These are phyloP conservation scores for Mesotaenium endlicherianum DNA, from an alignment of 139 green algal genomes.

Conservation along the genomic window DNA sequence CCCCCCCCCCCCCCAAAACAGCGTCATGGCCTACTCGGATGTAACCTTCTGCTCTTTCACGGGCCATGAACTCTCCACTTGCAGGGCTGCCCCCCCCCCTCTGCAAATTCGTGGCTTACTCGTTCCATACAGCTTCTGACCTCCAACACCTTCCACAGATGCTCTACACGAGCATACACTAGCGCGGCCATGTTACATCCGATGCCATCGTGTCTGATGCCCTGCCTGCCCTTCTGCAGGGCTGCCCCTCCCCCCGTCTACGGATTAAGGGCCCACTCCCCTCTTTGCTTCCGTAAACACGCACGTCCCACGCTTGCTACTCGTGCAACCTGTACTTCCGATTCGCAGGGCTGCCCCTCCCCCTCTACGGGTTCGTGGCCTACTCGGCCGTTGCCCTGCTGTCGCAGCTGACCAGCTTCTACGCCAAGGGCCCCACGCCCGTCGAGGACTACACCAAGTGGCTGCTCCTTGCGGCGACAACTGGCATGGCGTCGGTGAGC, in stretches of 20 bases:
- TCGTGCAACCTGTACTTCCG: not conserved
- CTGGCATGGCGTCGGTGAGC: conserved; percentile 66
- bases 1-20: not conserved
- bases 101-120: too few species aligned
- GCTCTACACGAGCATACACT: too few species aligned
- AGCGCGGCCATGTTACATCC: too few species aligned
- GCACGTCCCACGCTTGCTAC: not conserved
- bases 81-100: too few species aligned
- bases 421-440: not conserved
- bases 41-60: too few species aligned
- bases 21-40: too few species aligned
- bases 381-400: conserved; percentile 40
- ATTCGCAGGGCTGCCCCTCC: conserved; percentile 34
- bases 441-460: conserved; percentile 31
- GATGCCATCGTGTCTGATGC: too few species aligned
- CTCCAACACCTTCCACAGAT: too few species aligned
- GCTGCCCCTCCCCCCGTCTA: conserved; percentile 44
- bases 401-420: not conserved
- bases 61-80: too few species aligned
- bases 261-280: not conserved
- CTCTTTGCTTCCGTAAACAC: not conserved
- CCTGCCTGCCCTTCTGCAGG: conserved; percentile 56
- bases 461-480: conserved; percentile 50
- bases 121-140: too few species aligned
- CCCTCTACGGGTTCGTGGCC: conserved; percentile 32